Percentiles rank a stretch among this genome's conserved stretches.
phyloP scores from a whole-genome alignment of 106 monocot species.

The Vanilla planifolia region DNA sequence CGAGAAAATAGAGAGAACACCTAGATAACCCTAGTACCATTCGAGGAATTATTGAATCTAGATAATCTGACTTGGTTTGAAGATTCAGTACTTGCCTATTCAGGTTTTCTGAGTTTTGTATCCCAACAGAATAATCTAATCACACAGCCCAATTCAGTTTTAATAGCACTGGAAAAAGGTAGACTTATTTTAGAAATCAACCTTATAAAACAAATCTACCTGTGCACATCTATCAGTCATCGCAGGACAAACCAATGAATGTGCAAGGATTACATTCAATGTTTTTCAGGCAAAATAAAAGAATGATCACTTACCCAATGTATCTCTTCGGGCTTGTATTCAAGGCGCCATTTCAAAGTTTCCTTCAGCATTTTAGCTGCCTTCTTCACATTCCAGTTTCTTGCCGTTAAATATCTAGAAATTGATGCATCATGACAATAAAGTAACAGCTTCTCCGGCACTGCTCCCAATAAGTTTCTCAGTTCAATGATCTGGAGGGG shows the following conservation, averaged over 20 bases:
- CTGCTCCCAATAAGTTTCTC: slow-evolving; percentile 42
- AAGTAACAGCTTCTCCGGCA: slow-evolving; percentile 43
- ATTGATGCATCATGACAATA: slow-evolving; percentile 85
- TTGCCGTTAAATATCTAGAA: slow-evolving; percentile 61
- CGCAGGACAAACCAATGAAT: neutral
- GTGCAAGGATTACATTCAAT: neutral
- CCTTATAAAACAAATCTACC: no score
- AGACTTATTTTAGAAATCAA: no score
- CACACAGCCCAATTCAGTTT: no score
- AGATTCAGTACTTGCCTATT: no score
- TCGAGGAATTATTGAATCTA: no score
- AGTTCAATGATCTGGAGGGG: slow-evolving; percentile 56
- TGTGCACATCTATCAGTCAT: no score
- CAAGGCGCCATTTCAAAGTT: slow-evolving; percentile 76
- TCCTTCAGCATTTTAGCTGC: slow-evolving; percentile 79
- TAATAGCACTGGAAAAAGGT: no score
- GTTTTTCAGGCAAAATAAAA: neutral
- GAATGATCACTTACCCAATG: slow-evolving; percentile 52
- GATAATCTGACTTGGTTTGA: no score
- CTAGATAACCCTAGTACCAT: no score
- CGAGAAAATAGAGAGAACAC: no score
- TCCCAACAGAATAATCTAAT: no score
- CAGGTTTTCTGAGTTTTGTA: no score
- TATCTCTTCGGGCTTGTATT: slow-evolving; percentile 90
- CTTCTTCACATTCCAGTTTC: slow-evolving; percentile 91